Evolutionary conservation across 768 basidiomycete genomes (phyloP), one percentile per base, ranked within the genome.

Genomic region (Boletales sp.): DNA sequence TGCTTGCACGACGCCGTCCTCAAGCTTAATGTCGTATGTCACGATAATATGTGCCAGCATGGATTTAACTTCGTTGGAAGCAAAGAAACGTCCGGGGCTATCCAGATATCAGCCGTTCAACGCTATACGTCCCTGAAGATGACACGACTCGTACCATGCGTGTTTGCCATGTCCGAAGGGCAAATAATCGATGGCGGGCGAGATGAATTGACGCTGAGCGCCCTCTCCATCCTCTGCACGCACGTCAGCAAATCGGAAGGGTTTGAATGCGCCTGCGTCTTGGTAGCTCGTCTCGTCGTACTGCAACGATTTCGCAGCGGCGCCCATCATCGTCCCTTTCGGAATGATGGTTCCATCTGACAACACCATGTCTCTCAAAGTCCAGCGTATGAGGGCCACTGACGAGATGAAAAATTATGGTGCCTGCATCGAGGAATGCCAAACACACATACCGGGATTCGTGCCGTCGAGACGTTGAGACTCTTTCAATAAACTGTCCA

Each of bases 211-310:
- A 40, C 72, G 60, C 51, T 67, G 71, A 1, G 43, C 51, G 6
- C 6, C 25, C 10, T 46, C 53, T 17, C 74, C 72, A 2, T 56
- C 70, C 33, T 49, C 55, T 13, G 72, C 64, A 40, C 65, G 56
- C 54, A 71, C 62, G 12, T 69, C 58, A 0, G 68, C 63, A 56
- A 79, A 82, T 8, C 81, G 76, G 62, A 77, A 79, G 0, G 74
- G 74, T 18, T 80, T 70, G 48, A 83, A 77, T 7, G 45, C 53
- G 1, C 61, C 14, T 0, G 76, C 57, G 34, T 72, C 62, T 6
- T 66, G 51, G 44, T 77, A 75, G 11, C 48, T 1, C 7, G 34
- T 18, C 1, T 48, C 39, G 21, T 65, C 61, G 4, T 13, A 33
- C 33, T 70, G 69, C 1, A 60, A 33, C 4, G 63, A 53, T 19